These are phyloP conservation scores for Gamsiella multidivaricata DNA, from an alignment of 192 early-diverging fungal genomes.

Conservation along the genomic window DNA sequence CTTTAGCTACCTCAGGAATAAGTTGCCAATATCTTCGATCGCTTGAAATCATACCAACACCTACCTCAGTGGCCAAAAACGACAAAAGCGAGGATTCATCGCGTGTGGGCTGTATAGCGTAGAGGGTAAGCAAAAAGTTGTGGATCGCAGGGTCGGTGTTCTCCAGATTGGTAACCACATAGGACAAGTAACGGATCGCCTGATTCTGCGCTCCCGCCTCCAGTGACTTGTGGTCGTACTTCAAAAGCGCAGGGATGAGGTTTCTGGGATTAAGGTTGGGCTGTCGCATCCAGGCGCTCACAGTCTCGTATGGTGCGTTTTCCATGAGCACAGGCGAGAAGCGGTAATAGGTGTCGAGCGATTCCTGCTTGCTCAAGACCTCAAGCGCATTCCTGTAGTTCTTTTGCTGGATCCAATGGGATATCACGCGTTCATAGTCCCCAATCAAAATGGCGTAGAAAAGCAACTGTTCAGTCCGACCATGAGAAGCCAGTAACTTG, in stretches of 20 bases:
- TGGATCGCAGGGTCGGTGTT: slow-evolving; percentile 92
- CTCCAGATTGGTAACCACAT: slow-evolving; percentile 78
- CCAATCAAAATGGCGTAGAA: slow-evolving; percentile 85
- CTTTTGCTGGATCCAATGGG: slow-evolving; percentile 84
- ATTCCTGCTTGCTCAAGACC: slow-evolving; percentile 82
- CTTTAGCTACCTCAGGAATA: too few relatives aligned
- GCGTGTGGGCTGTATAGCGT: slow-evolving; percentile 71
- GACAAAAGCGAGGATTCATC: slow-evolving; percentile 78
- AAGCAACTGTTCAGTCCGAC: slow-evolving; percentile 82
- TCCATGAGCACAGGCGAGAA: slow-evolving; percentile 89
- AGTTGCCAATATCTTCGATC: too few relatives aligned
- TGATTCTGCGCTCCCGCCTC: slow-evolving; percentile 71
- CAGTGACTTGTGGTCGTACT: slow-evolving; percentile 72
- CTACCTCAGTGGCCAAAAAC: slow-evolving; percentile 80
- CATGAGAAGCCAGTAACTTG: slow-evolving; percentile 88
- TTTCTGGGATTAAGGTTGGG: slow-evolving; percentile 83
- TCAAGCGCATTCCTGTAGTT: slow-evolving; percentile 82
- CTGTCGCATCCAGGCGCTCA: slow-evolving; percentile 89
- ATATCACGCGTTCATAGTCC: slow-evolving; percentile 89
- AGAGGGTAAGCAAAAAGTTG: slow-evolving; percentile 90
- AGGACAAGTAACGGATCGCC: slow-evolving; percentile 88
- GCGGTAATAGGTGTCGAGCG: slow-evolving; percentile 87
- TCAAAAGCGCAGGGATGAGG: slow-evolving; percentile 90
- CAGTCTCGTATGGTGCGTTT: slow-evolving; percentile 83
- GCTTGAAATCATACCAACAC: too few relatives aligned